Base-by-base conservation (phyloP, 768 basidiomycete species). In the Auriculariales sp. region DNA sequence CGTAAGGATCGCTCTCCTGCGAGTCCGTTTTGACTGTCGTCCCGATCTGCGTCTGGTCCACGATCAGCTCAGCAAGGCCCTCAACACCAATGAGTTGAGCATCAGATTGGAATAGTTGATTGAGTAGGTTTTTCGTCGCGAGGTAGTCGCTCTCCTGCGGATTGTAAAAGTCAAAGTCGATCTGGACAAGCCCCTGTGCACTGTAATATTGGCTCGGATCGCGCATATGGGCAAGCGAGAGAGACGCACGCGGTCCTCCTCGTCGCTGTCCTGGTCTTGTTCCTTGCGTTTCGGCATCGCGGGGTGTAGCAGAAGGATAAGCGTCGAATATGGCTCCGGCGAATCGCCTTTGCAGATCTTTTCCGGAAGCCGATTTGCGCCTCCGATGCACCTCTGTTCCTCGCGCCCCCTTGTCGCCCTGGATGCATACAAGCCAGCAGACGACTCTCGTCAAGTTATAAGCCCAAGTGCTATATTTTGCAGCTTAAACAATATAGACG, bases 101-200 rank as follows among this genome's bases (percentile, higher is more conserved):
- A 60, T 97, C 94, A 32, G 70, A 66, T 24, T 78, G 72, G 55
- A 89, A 79, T 3, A 69, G 64, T 57, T 72, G 71, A 2, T 61
- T 59, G 3, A 72, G 56, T 22, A 74, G 59, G 19, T 67, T 63
- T 55, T 72, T 72, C 48, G 71, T 56, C 2, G 92, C 89, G 54
- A 85, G 80, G 61, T 84, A 95, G 67, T 98, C 93, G 57, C 62
- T 72, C 2, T 85, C 78, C 55, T 86, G 82, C 4, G 88, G 79
- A 62, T 88, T 82, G 72, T 88, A 93, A 62, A 95, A 98, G 55
- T 95, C 91, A 59, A 98, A 97, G 59, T 84, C 82, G 56, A 93
- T 83, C 64, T 93, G 76, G 66, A 93, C 73, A 57, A 83, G 72
- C 60, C 70, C 74, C 74, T 78, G 68, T 66, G 10, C 3, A 28